phyloP scores from a whole-genome alignment of 805 yeast species.

The Candida oleophila region DNA sequence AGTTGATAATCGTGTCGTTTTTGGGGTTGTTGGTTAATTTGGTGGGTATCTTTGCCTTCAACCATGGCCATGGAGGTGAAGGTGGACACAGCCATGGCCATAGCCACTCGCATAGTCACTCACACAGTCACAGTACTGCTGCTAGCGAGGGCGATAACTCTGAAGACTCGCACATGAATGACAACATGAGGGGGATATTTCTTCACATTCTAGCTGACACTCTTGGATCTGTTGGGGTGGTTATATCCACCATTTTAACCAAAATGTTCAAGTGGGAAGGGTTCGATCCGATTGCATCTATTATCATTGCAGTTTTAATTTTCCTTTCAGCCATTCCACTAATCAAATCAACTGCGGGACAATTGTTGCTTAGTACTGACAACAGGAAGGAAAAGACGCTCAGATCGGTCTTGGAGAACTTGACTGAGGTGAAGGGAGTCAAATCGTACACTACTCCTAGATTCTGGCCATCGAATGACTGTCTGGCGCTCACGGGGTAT shows the following conservation, averaged over 20 bases:
- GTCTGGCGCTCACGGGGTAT: constrained; percentile 50
- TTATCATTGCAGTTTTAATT: constrained; percentile 79
- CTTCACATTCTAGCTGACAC: constrained; percentile 94
- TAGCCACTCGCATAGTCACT: constrained; percentile 45
- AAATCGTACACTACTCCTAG: constrained; percentile 85
- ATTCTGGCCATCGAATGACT: constrained; percentile 71
- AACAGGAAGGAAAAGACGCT: constrained; percentile 60
- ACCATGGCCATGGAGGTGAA: constrained; percentile 68
- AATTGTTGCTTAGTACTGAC: constrained; percentile 63
- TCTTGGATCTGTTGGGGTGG: constrained; percentile 94
- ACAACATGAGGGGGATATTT: constrained; percentile 91
- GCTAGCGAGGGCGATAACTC: constrained; percentile 23
- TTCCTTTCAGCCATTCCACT: constrained; percentile 82
- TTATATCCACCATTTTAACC: constrained; percentile 81
- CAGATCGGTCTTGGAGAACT: constrained; percentile 64
- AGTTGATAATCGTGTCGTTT: constrained; percentile 78
- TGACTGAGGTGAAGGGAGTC: constrained; percentile 73
- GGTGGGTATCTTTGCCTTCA: constrained; percentile 92
- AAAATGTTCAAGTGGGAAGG: constrained; percentile 66
- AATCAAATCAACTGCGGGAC: constrained; percentile 74
- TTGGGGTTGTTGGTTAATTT: constrained; percentile 85
- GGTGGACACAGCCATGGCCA: constrained; percentile 34
- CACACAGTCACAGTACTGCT: constrained; percentile 29
- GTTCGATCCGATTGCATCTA: constrained; percentile 90
- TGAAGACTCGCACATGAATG: constrained; percentile 33